Conservation (phyloP, 192 early-diverging fungal species). For the Rhizoclosmatium globosum region DNA sequence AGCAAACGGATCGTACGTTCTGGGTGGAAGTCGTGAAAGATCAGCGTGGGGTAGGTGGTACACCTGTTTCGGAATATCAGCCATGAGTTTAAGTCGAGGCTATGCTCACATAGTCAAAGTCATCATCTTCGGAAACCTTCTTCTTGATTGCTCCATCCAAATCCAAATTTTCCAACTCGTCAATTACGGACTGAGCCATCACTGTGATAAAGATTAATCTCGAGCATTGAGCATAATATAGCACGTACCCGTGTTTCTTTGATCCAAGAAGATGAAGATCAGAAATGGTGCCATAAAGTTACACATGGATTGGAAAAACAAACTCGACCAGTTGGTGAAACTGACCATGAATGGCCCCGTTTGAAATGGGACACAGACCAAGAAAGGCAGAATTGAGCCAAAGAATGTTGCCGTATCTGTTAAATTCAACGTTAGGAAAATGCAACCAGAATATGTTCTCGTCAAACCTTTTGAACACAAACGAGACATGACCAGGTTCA, state of each 20-base stretch:
- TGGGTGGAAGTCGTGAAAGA: constrained; percentile 40
- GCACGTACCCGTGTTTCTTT: constrained; percentile 46
- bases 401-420: constrained; percentile 60
- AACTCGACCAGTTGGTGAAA: constrained; percentile 69
- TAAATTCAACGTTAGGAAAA: not conserved
- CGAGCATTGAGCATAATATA: not conserved
- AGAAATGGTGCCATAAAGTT: constrained; percentile 76
- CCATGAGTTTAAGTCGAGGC: constrained; percentile 27
- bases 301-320: constrained; percentile 71
- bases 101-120: constrained; percentile 55
- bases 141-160: constrained; percentile 52
- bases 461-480: constrained; percentile 52
- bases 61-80: constrained; percentile 11
- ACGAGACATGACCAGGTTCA: constrained; percentile 62
- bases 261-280: constrained; percentile 67
- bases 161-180: constrained; percentile 60
- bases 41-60: constrained; percentile 61
- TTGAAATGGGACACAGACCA: constrained; percentile 72
- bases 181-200: constrained; percentile 60
- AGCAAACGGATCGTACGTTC: constrained; percentile 50
- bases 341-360: constrained; percentile 64
- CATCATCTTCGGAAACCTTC: constrained; percentile 50
- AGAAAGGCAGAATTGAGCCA: constrained; percentile 66
- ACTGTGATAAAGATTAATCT: constrained; percentile 16
- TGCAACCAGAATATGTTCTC: constrained; percentile 14